Conservation (phyloP, 139 green algal species). For the Edaphochlamys debaryana region DNA sequence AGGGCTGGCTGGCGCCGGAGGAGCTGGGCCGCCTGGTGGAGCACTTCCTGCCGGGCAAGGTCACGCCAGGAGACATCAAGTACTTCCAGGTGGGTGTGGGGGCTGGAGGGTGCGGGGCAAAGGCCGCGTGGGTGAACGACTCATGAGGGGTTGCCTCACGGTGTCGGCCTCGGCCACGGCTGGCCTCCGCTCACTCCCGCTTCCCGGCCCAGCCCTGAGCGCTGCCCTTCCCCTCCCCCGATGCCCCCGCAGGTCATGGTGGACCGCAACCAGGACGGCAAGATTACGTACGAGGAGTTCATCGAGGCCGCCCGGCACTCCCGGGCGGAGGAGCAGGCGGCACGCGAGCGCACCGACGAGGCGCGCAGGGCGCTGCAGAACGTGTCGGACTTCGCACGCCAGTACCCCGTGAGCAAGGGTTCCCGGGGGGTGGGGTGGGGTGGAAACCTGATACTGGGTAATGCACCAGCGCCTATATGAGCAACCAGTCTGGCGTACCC, state of each 20-base stretch:
- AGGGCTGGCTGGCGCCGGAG: constrained; percentile 43
- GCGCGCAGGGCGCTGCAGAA: constrained; percentile 29
- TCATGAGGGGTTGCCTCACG: too few relatives aligned
- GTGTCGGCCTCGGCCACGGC: too few relatives aligned
- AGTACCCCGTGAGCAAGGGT: background rate
- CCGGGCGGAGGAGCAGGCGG: constrained; percentile 31
- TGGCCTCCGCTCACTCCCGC: too few relatives aligned
- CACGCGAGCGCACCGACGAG: constrained; percentile 1
- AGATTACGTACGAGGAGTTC: constrained; percentile 54
- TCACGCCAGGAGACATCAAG: constrained; percentile 42
- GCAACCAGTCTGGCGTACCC: too few relatives aligned
- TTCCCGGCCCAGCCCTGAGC: too few relatives aligned
- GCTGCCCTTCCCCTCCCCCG: too few relatives aligned
- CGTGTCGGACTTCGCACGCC: constrained; percentile 33
- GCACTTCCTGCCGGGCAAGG: constrained; percentile 45
- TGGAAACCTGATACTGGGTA: too few relatives aligned
- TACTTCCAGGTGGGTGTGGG: constrained; percentile 56
- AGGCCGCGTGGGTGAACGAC: too few relatives aligned
- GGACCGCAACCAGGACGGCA: constrained; percentile 52
- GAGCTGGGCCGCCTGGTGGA: constrained; percentile 53
- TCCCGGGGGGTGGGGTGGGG: too few relatives aligned
- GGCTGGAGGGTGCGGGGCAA: background rate
- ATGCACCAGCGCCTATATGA: too few relatives aligned
- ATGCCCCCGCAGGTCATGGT: constrained; percentile 53
- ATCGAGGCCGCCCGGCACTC: constrained; percentile 44